Base-by-base conservation (phyloP, 2,329 filamentous ascomycete genomes). In the Didymella keratinophila region DNA sequence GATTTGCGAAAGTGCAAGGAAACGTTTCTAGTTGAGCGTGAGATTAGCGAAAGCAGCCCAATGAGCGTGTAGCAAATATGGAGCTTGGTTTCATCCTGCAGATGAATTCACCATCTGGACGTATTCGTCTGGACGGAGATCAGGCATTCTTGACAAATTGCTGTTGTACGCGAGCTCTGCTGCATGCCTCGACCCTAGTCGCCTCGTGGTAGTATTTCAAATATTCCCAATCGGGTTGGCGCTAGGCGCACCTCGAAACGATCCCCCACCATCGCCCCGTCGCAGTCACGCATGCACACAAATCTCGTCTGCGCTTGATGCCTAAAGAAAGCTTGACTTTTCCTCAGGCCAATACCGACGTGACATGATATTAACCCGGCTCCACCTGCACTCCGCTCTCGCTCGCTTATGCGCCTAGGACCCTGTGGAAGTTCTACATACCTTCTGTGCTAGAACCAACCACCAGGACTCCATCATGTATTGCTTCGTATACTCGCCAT, bases 141-240 rank as follows among this genome's bases (percentile, higher is more conserved):
- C 47, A 51, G 46, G 43, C 36, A 42, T 42, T 42, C 28, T 63
- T 69, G 67, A 69, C 67, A 67, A 69, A 69, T 69, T 45, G 23
- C 56, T 25, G 50, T 44, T 51, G 14, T 30, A 51, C 46, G 50
- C 45, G 37, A 58, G 55, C 45, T 50, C 32, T 41, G 37, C 18
- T 20, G 23, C 37, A 50, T 28, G 49, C 49, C 39, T 23, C 41
- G 32, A 46, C 39, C 49, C 56, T 50, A 48, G 56, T 12, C 23
- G 50, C 32, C 41, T 50, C 45, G 60, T 67, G 50, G 60, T 61
- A 21, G 66, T 67, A 74, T 74, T 74, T 66, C 62, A 73, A 73
- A 72, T 73, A 47, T 61, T 43, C 48, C 44, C 30, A 61, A 21
- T 56, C 49, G 60, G 44, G 56, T 61, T 54, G 52, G 52, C 65